A percentile compares a stretch with the other conserved stretches of the same genome.
These are phyloP conservation scores for Suillus plorans DNA, from an alignment of 768 basidiomycete species.

Conservation along the genomic window DNA sequence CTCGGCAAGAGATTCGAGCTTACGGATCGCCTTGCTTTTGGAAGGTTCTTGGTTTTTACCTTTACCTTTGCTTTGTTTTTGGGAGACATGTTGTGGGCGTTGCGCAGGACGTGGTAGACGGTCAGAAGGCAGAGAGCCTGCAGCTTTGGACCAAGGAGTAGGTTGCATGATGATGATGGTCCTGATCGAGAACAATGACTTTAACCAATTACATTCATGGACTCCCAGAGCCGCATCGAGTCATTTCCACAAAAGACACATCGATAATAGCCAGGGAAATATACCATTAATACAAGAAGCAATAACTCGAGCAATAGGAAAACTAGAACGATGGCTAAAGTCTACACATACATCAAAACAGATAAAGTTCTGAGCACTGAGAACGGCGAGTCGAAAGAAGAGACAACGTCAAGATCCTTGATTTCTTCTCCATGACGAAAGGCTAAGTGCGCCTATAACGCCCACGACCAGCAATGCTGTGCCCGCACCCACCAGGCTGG, in stretches of 20 bases:
- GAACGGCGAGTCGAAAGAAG: background rate
- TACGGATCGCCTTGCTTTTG: slow-evolving; percentile 50
- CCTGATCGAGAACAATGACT: background rate
- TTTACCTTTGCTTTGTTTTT: slow-evolving; percentile 37
- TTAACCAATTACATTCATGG: background rate
- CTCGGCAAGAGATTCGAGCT: slow-evolving; percentile 47
- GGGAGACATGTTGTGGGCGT: slow-evolving; percentile 9
- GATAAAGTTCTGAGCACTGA: slow-evolving; percentile 7
- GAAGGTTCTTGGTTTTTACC: slow-evolving; percentile 30
- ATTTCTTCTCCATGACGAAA: slow-evolving; percentile 67
- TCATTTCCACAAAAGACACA: background rate
- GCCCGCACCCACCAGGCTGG: slow-evolving; percentile 80
- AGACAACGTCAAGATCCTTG: slow-evolving; percentile 48
- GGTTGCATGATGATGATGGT: background rate
- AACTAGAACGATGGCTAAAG: background rate
- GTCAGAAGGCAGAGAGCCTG: slow-evolving; percentile 56
- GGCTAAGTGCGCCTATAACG: slow-evolving; percentile 74
- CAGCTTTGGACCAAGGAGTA: slow-evolving; percentile 23
- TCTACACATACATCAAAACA: slow-evolving; percentile 12
- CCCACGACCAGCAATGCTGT: slow-evolving; percentile 79
- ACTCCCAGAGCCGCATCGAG: background rate
- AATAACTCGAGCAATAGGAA: background rate
- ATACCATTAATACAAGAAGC: background rate
- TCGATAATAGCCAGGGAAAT: background rate
- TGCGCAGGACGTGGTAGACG: slow-evolving; percentile 34